Evolutionary conservation across 768 basidiomycete genomes (phyloP), one percentile per base, ranked within the genome.

Genomic region (Gymnopilus dilepis): DNA sequence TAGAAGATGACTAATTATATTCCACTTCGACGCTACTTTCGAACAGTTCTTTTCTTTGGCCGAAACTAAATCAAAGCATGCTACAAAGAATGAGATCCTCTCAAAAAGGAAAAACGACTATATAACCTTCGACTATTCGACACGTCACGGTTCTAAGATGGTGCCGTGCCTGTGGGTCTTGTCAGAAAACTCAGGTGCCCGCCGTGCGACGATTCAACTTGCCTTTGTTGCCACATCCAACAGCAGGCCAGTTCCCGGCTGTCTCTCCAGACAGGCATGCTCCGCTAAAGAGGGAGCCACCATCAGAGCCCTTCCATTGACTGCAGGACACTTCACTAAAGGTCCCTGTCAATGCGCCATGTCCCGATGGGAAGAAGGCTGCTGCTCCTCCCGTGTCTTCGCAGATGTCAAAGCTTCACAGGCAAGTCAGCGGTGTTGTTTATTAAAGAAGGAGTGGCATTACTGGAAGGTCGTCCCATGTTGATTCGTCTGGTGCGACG

Each of bases 351-450:
- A 86, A 69, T 19, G 86, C 85, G 15, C 81, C 82, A 66, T 82
- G 85, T 0, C 81, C 83, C 0, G 77, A 77, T 0, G 85, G 84
- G 82, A 87, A 88, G 77, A 87, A 87, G 6, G 76, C 77, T 2
- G 37, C 61, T 13, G 81, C 59, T 9, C 82, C 84, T 47, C 86
- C 84, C 9, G 84, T 85, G 61, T 87, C 86, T 51, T 81, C 72
- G 67, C 86, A 88, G 42, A 88, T 80, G 69, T 87, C 86, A 67
- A 87, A 88, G 70, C 86, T 87, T 51, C 2, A 19, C 0, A 13
- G n/a, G 6, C 8, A 50, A 11, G 42, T 54, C n/a, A 56, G 40
- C 58, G 21, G 42, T 56, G 21, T 13, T 28, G 19, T 11, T 7
- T 1, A 19, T 21, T n/a, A 15, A 40, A 17, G 19, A 26, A 30